Evolutionary conservation across 2,329 filamentous ascomycete genomes (phyloP).

Genomic region (Aspergillus ochraceus): DNA sequence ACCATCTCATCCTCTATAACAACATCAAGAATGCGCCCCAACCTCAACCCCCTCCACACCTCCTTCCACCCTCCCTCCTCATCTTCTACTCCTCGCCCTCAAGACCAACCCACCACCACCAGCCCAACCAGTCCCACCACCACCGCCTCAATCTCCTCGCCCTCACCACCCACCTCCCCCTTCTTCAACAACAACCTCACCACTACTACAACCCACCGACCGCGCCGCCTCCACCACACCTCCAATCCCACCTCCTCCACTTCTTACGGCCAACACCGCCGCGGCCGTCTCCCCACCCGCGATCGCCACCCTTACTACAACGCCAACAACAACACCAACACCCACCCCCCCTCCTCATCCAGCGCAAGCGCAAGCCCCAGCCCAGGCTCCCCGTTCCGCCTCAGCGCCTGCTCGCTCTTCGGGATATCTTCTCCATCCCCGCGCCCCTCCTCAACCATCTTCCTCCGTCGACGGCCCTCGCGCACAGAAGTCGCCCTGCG

Average conservation of each 20-base stretch:
- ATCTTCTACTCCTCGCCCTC: slow-evolving; percentile 17
- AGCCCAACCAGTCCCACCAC: slow-evolving; percentile 28
- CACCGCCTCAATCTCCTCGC: slow-evolving; percentile 31
- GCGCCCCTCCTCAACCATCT: slow-evolving; percentile 27
- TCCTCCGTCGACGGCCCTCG: slow-evolving; percentile 44
- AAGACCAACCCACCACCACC: slow-evolving; percentile 28
- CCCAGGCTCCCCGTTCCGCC: background rate
- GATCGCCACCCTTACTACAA: background rate
- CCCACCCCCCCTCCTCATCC: too few relatives aligned
- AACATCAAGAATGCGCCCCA: slow-evolving; percentile 20
- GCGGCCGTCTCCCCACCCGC: background rate
- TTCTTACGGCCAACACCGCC: background rate
- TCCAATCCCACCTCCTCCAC: too few relatives aligned
- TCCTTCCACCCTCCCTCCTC: slow-evolving; percentile 26
- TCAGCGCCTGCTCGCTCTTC: background rate
- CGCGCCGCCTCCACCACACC: too few relatives aligned
- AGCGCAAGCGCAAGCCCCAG: background rate
- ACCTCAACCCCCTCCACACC: slow-evolving; percentile 29
- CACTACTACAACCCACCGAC: too few relatives aligned
- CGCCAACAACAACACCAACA: too few relatives aligned
- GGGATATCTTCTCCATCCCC: slow-evolving; percentile 11
- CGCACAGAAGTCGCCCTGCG: slow-evolving; percentile 45
- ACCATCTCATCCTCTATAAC: too few relatives aligned
- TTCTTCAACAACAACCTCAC: background rate
- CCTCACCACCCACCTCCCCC: slow-evolving; percentile 12